A percentile compares a stretch with the other conserved stretches of the same genome.
Evolutionary conservation across 192 early-diverging fungal species (phyloP).

Genomic region (Gryganskiella cystojenkinii): DNA sequence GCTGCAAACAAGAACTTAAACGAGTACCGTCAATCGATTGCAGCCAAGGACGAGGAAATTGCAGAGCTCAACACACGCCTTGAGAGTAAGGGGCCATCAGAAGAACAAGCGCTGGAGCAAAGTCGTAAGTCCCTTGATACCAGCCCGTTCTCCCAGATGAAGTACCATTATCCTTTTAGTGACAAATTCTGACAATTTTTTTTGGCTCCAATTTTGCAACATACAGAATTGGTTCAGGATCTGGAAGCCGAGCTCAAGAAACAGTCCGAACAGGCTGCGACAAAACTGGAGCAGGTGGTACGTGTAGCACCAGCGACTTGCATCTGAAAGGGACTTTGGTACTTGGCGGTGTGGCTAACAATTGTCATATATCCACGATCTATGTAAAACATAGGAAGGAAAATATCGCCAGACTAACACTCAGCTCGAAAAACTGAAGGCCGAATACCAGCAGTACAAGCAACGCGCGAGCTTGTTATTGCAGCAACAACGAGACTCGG

Average conservation of each 20-base stretch:
- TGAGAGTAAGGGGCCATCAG: slow-evolving; percentile 38
- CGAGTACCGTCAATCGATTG: slow-evolving; percentile 60
- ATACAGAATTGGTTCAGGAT: slow-evolving; percentile 46
- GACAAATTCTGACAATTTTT: not conserved
- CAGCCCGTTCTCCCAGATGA: too few relatives aligned
- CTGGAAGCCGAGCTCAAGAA: slow-evolving; percentile 53
- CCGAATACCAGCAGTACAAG: slow-evolving; percentile 68
- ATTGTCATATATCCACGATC: too few relatives aligned
- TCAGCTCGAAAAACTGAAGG: slow-evolving; percentile 56
- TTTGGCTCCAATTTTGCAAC: not conserved
- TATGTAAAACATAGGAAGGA: slow-evolving; percentile 55
- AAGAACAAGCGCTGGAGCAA: slow-evolving; percentile 23
- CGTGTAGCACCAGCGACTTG: not conserved
- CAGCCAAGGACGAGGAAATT: slow-evolving; percentile 58
- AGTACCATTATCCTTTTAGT: too few relatives aligned
- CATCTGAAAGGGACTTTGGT: too few relatives aligned
- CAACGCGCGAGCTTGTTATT: slow-evolving; percentile 61
- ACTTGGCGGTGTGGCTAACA: too few relatives aligned
- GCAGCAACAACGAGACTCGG: slow-evolving; percentile 51
- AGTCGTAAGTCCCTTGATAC: slow-evolving; percentile 33
- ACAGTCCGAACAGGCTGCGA: slow-evolving; percentile 41
- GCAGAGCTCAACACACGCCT: slow-evolving; percentile 41
- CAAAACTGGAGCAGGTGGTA: slow-evolving; percentile 58
- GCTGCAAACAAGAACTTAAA: slow-evolving; percentile 66
- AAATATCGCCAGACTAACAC: slow-evolving; percentile 56